Evolutionary conservation across 2,329 filamentous ascomycete genomes (phyloP).

Genomic region (Blumeriella jaapii): DNA sequence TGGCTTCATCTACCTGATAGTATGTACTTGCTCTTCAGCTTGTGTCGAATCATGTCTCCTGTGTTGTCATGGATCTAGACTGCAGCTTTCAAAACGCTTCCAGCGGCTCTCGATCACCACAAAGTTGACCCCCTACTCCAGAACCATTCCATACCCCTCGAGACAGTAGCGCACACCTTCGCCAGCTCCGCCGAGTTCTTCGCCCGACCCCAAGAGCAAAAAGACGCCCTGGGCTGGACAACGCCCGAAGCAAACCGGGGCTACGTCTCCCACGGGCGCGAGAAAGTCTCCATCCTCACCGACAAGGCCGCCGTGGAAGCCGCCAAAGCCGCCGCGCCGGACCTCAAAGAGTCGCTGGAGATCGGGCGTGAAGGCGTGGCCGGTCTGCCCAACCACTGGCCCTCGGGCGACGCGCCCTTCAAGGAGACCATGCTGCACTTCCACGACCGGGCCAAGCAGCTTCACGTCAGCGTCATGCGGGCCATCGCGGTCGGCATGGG

Average conservation of each 20-base stretch:
- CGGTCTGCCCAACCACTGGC: slow-evolving; percentile 69
- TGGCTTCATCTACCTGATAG: slow-evolving; percentile 77
- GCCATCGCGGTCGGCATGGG: slow-evolving; percentile 76
- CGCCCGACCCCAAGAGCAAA: slow-evolving; percentile 41
- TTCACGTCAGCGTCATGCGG: slow-evolving; percentile 72
- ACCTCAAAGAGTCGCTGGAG: slow-evolving; percentile 55
- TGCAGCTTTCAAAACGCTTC: neutral
- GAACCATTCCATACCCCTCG: slow-evolving; percentile 58
- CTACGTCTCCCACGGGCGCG: slow-evolving; percentile 42
- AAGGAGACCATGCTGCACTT: slow-evolving; percentile 64
- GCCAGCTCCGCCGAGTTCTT: slow-evolving; percentile 61
- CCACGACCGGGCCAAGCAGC: slow-evolving; percentile 57
- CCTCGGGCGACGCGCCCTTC: slow-evolving; percentile 46
- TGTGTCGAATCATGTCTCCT: neutral
- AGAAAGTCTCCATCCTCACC: slow-evolving; percentile 19
- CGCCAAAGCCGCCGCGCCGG: slow-evolving; percentile 44
- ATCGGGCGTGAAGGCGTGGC: slow-evolving; percentile 49
- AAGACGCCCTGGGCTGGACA: slow-evolving; percentile 58
- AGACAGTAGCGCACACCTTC: slow-evolving; percentile 52
- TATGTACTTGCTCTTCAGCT: neutral
- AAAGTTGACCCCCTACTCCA: neutral
- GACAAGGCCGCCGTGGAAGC: slow-evolving; percentile 29
- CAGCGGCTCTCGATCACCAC: too few relatives aligned
- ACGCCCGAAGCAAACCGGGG: slow-evolving; percentile 63
- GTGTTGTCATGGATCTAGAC: neutral